Evolutionary conservation across 306 rosid genomes (phyloP), one percentile per base, ranked within the genome.

Genomic region (Alnus glutinosa): DNA sequence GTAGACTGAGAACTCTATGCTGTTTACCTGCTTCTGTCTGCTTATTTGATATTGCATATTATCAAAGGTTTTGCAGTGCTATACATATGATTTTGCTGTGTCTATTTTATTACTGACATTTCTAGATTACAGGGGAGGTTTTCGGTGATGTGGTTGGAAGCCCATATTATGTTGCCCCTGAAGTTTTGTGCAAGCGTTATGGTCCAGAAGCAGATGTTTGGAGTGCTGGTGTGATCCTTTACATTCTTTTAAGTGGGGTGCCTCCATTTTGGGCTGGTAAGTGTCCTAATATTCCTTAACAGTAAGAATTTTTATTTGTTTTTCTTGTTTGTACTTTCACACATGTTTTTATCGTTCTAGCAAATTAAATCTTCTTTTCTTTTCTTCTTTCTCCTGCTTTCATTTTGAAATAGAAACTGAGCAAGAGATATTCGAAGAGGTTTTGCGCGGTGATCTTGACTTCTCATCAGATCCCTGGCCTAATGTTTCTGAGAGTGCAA

Each of bases 181-280:
- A 94, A 85, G 87, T 94, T 77, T 81, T 94, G 70, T 59, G 81
- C 58, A 88, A 85, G 84, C 86, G 39, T 58, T 92, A 91, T 82
- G 97, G 98, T 55, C 97, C 87, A 10, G 93, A 88, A 87, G 85
- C 97, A 50, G 97, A 94, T 86, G 93, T 94, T 70, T 94, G 98
- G 98, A 94, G 98, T 75, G 97, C 92, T 42, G 97, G 98, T 39
- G 91, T 94, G 46, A 94, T 94, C 66, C 32, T 92, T 80, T 94
- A 86, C 91, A 94, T 94, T 81, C 97, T 94, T 81, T 78, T 94
- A 85, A n/a, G 93, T 73, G 98, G 98, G 67, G 94, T 92, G 39
- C 98, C 98, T 87, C 98, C 98, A 69, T 94, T 92, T 86, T 94
- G 97, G 97, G 98, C 86, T 4, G 97, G 98, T 92, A 88, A 85